These are phyloP conservation scores for Rhododendron henanense DNA, from an alignment of 148 eudicot genomes.

Conservation along the genomic window DNA sequence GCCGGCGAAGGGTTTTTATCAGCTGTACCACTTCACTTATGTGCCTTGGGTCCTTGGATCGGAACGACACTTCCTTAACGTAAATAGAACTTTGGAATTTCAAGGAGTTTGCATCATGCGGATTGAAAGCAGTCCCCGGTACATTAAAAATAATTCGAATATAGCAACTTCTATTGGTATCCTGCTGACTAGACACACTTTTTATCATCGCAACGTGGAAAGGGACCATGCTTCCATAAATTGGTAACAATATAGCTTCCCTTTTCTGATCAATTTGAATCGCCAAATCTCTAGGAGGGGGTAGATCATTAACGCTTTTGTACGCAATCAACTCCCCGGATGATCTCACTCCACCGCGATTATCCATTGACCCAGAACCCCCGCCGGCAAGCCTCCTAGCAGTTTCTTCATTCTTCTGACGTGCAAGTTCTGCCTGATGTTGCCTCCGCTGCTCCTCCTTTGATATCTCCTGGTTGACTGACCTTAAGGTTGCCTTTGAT, in stretches of 20 bases:
- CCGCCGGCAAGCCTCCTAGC: conserved; percentile 63
- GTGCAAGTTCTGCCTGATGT: conserved; percentile 69
- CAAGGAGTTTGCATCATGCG: conserved; percentile 40
- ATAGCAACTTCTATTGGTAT: conserved; percentile 50
- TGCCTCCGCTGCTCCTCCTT: conserved; percentile 54
- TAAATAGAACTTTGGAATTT: too few relatives aligned
- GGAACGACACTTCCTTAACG: conserved; percentile 7
- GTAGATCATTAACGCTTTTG: conserved; percentile 42
- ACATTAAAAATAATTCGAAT: conserved; percentile 54
- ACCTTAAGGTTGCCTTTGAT: conserved; percentile 35
- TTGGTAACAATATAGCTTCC: conserved; percentile 56
- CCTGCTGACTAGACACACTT: conserved; percentile 55
- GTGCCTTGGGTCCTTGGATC: too few relatives aligned
- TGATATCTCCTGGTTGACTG: conserved; percentile 54
- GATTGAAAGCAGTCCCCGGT: conserved; percentile 55
- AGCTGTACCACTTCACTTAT: too few relatives aligned
- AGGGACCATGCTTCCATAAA: conserved; percentile 57
- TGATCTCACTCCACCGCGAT: too few relatives aligned
- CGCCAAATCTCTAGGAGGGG: conserved; percentile 56
- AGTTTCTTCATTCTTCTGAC: conserved; percentile 67
- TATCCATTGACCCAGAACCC: conserved; percentile 23
- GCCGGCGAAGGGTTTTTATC: too few relatives aligned
- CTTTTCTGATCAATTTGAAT: conserved; percentile 55
- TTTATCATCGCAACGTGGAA: conserved; percentile 59
- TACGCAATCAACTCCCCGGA: too few relatives aligned